A percentile compares a stretch with the other conserved stretches of the same genome.
Evolutionary conservation across 306 rosid species (phyloP).

Genomic region (Lagenaria siceraria): DNA sequence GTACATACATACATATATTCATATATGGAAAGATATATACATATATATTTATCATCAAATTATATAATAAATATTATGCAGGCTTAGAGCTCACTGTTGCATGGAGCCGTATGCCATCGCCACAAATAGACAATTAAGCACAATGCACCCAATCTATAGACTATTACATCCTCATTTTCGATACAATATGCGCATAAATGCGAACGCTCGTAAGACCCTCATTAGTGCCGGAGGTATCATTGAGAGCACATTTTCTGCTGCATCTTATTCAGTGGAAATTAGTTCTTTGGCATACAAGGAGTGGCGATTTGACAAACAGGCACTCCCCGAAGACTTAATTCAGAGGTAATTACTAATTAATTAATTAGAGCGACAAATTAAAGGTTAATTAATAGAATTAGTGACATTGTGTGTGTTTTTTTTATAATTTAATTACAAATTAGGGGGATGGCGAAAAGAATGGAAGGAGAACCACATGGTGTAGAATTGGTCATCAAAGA

Average conservation of each 20-base stretch:
- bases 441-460: constrained; percentile 56
- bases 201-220: constrained; percentile 48
- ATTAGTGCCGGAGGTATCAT: constrained; percentile 51
- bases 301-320: constrained; percentile 53
- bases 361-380: too few species aligned
- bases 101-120: constrained; percentile 78
- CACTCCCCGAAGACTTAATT: constrained; percentile 59
- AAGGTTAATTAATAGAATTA: too few species aligned
- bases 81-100: constrained; percentile 67
- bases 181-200: constrained; percentile 69
- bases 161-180: constrained; percentile 72
- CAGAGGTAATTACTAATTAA: constrained; percentile 34
- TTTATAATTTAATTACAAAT: too few species aligned
- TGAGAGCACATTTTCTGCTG: constrained; percentile 36
- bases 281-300: constrained; percentile 44
- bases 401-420: too few species aligned
- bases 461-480: constrained; percentile 32
- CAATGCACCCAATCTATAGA: constrained; percentile 68
- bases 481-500: constrained; percentile 46
- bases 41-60: too few species aligned
- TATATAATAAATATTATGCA: not conserved
- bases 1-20: not conserved
- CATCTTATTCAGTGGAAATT: constrained; percentile 25
- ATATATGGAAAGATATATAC: too few species aligned
- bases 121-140: constrained; percentile 62